Evolutionary conservation across 495 filamentous ascomycete species (phyloP).

Genomic region (Schizothecium vesticola): DNA sequence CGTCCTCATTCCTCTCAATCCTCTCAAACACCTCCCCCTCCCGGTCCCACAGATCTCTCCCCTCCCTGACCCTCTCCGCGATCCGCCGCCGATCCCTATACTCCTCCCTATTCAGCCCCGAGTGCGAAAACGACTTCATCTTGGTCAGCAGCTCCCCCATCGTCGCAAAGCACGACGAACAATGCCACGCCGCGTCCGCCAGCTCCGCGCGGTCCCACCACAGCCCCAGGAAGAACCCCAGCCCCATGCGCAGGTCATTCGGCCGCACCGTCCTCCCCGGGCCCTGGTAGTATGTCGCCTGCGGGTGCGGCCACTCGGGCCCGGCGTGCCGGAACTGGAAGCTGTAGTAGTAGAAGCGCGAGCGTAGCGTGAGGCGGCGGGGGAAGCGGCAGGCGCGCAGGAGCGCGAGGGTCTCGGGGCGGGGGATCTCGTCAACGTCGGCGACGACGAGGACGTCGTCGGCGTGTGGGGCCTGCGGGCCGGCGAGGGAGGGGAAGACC

Average conservation of each 20-base stretch:
- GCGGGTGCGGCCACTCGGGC: slow-evolving; percentile 51
- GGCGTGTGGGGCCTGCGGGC: slow-evolving; percentile 21
- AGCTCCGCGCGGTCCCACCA: slow-evolving; percentile 38
- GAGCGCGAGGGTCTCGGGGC: slow-evolving; percentile 38
- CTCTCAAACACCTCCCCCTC: slow-evolving; percentile 40
- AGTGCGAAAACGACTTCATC: slow-evolving; percentile 48
- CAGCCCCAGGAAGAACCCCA: slow-evolving; percentile 20
- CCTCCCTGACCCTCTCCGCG: slow-evolving; percentile 42
- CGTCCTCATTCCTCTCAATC: slow-evolving; percentile 39
- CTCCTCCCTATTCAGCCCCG: slow-evolving; percentile 37
- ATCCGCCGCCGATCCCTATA: slow-evolving; percentile 39
- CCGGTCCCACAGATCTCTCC: slow-evolving; percentile 49
- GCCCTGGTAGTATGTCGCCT: slow-evolving; percentile 51
- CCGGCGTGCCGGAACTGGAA: slow-evolving; percentile 52
- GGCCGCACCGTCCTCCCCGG: slow-evolving; percentile 41
- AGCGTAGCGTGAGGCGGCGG: slow-evolving; percentile 46
- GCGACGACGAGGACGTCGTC: slow-evolving; percentile 44
- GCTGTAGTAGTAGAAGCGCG: slow-evolving; percentile 51
- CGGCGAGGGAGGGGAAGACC: slow-evolving; percentile 40
- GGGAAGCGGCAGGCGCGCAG: slow-evolving; percentile 48
- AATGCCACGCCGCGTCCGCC: slow-evolving; percentile 50
- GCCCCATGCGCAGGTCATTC: slow-evolving; percentile 42
- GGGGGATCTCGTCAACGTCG: slow-evolving; percentile 51
- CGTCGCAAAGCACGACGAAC: slow-evolving; percentile 49
- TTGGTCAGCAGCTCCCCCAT: slow-evolving; percentile 48